phyloP scores from a whole-genome alignment of 129 eudicot genomes.

The Mikania micrantha region DNA sequence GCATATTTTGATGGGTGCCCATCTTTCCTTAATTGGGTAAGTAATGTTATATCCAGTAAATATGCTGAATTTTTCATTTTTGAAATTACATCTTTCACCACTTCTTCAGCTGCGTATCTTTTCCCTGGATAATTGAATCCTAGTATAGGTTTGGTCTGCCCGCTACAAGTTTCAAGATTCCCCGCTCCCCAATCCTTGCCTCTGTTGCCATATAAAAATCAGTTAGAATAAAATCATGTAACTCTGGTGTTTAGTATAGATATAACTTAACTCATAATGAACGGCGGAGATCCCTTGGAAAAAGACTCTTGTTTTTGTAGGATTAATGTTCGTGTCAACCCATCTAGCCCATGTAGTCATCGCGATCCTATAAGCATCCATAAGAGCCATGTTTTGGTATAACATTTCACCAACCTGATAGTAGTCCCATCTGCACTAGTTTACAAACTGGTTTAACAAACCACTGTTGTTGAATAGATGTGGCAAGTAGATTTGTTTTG shows the following conservation, averaged over 20 bases:
- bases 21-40: slow-evolving; percentile 44
- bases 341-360: slow-evolving; percentile 70
- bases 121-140: slow-evolving; percentile 32
- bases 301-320: slow-evolving; percentile 48
- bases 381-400: slow-evolving; percentile 54
- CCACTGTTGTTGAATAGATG: background rate
- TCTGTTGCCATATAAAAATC: slow-evolving; percentile 5
- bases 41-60: slow-evolving; percentile 45
- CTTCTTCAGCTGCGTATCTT: slow-evolving; percentile 20
- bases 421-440: slow-evolving; percentile 62
- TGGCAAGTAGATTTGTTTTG: background rate
- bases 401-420: slow-evolving; percentile 43
- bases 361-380: slow-evolving; percentile 55
- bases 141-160: slow-evolving; percentile 31
- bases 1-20: slow-evolving; percentile 47
- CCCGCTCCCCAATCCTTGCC: slow-evolving; percentile 35
- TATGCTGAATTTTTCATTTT: slow-evolving; percentile 35
- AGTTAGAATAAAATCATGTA: background rate
- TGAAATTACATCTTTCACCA: slow-evolving; percentile 28
- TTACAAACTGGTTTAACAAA: background rate
- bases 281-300: slow-evolving; percentile 78
- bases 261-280: slow-evolving; percentile 49
- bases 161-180: slow-evolving; percentile 8
- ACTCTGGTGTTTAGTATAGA: background rate
- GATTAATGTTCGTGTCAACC: slow-evolving; percentile 53